Evolutionary conservation across 371 early-diverging fungal genomes (phyloP).

Genomic region (Syncephalastrum racemosum): DNA sequence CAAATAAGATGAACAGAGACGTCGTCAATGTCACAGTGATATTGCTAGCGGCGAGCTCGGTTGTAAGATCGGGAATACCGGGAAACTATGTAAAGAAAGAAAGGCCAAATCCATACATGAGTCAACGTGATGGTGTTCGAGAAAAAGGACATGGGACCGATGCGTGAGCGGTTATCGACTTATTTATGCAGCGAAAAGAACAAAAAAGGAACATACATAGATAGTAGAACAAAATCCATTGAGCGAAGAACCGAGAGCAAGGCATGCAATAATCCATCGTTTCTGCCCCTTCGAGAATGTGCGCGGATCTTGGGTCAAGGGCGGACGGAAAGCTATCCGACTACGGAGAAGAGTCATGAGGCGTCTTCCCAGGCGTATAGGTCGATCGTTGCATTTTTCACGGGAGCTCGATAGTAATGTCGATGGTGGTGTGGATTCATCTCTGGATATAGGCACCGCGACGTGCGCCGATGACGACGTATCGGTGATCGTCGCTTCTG

Average conservation of each 20-base stretch:
- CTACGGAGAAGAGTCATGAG: not conserved
- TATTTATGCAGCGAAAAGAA: too few species aligned
- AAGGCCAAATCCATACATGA: too few species aligned
- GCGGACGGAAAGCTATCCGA: slow-evolving; percentile 28
- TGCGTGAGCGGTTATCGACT: too few species aligned
- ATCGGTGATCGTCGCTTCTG: too few species aligned
- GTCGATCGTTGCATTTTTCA: too few species aligned
- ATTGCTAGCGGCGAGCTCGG: slow-evolving; percentile 36
- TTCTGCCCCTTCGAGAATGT: slow-evolving; percentile 20
- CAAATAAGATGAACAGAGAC: slow-evolving; percentile 51
- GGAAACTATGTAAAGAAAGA: slow-evolving; percentile 19
- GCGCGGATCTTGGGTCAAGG: slow-evolving; percentile 28
- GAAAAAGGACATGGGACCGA: not conserved
- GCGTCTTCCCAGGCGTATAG: not conserved
- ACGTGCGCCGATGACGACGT: too few species aligned
- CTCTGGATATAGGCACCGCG: too few species aligned
- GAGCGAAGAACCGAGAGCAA: slow-evolving; percentile 33
- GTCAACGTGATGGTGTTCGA: too few species aligned
- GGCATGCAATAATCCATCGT: slow-evolving; percentile 28
- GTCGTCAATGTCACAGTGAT: slow-evolving; percentile 48
- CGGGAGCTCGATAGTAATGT: too few species aligned
- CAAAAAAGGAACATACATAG: slow-evolving; percentile 20
- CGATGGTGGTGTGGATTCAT: too few species aligned
- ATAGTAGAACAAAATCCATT: slow-evolving; percentile 44
- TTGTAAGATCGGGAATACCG: slow-evolving; percentile 42